These are phyloP conservation scores for Neodidymelliopsis sp. DNA, from an alignment of 2,329 filamentous ascomycete species.

Conservation along the genomic window DNA sequence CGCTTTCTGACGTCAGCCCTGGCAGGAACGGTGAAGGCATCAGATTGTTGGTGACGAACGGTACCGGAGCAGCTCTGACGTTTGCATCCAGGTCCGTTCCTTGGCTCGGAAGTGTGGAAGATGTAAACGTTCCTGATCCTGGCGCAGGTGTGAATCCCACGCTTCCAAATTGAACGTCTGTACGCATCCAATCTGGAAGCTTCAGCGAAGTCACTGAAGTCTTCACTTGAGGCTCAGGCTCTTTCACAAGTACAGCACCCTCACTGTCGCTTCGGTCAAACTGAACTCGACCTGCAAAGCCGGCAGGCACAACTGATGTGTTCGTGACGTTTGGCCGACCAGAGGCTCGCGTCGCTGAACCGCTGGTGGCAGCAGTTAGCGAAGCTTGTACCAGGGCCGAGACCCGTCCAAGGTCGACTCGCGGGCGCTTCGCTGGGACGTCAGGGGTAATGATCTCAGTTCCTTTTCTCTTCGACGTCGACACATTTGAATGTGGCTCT, in stretches of 20 bases:
- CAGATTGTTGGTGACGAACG: neutral
- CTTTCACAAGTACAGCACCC: neutral
- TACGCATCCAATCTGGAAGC: slow-evolving; percentile 7
- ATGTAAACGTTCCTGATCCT: neutral
- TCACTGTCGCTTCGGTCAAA: neutral
- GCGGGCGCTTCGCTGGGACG: slow-evolving; percentile 18
- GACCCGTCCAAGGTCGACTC: slow-evolving; percentile 17
- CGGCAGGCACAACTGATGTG: neutral
- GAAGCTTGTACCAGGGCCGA: slow-evolving; percentile 16
- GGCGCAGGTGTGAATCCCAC: neutral
- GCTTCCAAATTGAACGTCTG: neutral
- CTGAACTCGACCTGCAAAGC: neutral
- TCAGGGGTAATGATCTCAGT: neutral
- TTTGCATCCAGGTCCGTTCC: neutral
- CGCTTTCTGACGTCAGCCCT: neutral
- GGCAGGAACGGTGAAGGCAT: neutral
- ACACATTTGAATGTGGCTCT: neutral
- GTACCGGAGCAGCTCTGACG: neutral
- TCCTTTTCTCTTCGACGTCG: slow-evolving; percentile 1
- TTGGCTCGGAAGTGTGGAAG: neutral
- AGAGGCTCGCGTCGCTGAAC: neutral
- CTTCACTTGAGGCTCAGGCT: neutral
- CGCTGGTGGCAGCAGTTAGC: neutral
- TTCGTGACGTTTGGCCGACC: neutral
- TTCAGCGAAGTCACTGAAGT: neutral